Conservation (phyloP, 73 alveolate genomes). For the Tetrahymena borealis region DNA sequence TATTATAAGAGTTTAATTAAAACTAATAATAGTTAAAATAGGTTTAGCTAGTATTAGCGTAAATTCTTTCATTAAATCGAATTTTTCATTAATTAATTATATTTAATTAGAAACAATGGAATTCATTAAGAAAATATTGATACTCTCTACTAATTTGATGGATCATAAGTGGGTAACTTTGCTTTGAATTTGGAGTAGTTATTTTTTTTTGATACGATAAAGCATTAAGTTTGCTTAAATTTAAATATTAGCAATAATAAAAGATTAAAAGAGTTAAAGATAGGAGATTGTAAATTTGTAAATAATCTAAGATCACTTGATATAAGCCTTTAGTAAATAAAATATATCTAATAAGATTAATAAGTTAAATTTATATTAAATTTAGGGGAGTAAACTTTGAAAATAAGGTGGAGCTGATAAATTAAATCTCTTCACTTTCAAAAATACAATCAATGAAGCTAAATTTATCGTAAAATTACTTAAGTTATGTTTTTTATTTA, state of each 20-base stretch:
- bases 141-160: too few relatives aligned
- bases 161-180: too few relatives aligned
- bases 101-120: too few relatives aligned
- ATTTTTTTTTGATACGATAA: too few relatives aligned
- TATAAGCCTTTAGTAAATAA: background rate
- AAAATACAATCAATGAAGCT: background rate
- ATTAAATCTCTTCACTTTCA: background rate
- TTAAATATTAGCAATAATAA: background rate
- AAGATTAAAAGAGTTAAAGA: background rate
- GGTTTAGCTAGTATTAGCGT: too few relatives aligned
- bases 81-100: too few relatives aligned
- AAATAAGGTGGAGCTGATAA: background rate
- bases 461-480: background rate
- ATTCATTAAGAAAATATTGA: too few relatives aligned
- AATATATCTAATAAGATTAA: background rate
- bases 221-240: background rate
- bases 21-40: too few relatives aligned
- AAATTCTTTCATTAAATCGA: too few relatives aligned
- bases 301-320: background rate
- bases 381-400: background rate
- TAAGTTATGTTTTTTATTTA: too few relatives aligned
- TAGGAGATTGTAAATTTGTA: background rate
- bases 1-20: too few relatives aligned
- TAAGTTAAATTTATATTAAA: background rate
- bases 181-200: background rate